These are phyloP conservation scores for Lactarius psammicola DNA, from an alignment of 768 basidiomycete genomes.

Conservation along the genomic window DNA sequence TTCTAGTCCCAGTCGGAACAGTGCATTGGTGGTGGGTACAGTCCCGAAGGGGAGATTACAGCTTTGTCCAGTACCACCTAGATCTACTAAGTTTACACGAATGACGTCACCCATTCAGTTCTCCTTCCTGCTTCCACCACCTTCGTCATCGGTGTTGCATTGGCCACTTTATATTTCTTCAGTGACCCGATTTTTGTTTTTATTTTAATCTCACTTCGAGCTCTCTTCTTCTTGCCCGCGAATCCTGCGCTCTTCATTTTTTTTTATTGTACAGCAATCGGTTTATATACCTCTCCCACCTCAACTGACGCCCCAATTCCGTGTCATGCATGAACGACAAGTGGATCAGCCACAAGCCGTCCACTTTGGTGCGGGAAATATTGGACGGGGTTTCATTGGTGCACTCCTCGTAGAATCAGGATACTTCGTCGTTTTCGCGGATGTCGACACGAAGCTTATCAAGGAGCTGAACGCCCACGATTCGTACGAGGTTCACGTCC, in stretches of 20 bases:
- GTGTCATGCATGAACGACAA: slow-evolving; percentile 14
- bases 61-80: not conserved
- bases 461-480: slow-evolving; percentile 35
- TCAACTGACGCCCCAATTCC: not conserved
- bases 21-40: too few relatives aligned
- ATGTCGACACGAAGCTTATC: slow-evolving; percentile 37
- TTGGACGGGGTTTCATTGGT: slow-evolving; percentile 42
- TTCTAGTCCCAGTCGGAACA: too few relatives aligned
- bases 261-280: not conserved
- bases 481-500: slow-evolving; percentile 38
- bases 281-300: not conserved
- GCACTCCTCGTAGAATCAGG: slow-evolving; percentile 39
- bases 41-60: too few relatives aligned
- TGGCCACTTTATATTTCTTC: not conserved
- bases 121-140: not conserved
- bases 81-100: not conserved
- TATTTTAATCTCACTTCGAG: not conserved
- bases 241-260: not conserved
- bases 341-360: slow-evolving; percentile 33
- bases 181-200: not conserved
- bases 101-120: not conserved
- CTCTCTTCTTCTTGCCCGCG: not conserved
- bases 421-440: slow-evolving; percentile 41
- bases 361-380: slow-evolving; percentile 43
- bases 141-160: not conserved